Evolutionary conservation across 2,329 filamentous ascomycete genomes (phyloP), one percentile per base, ranked within the genome.

Genomic region (Ophiocordyceps camponoti-saundersi): DNA sequence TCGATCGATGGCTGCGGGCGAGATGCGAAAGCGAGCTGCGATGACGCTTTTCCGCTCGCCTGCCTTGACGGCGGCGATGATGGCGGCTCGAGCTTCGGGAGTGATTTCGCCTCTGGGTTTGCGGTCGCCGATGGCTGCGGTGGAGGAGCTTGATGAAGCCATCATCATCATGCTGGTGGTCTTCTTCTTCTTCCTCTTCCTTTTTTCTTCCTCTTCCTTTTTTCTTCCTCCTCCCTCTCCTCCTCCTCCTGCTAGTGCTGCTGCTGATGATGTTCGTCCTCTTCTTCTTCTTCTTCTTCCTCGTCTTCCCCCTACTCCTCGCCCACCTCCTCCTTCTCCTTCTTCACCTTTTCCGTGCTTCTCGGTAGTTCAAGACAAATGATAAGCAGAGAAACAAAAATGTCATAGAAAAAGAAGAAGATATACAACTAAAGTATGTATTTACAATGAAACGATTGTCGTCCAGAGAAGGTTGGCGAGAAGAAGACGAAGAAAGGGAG

Each of bases 11-110:
- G 46, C 42, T 30, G 46, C 46, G 7, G n/a, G 12, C 6, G 46
- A 47, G 34, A 47, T 45, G 42, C 42, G 42, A 15, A 47, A 47
- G 34, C 42, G 46, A 26, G 34, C 8, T 3, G 46, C 46, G 10
- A 47, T 34, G 43, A 29, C 23, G 34, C 36, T 40, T 36, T 42
- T 47, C 29, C 41, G 30, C 26, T 47, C 46, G 23, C 46, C 46
- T n/a, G 46, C 46, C 36, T 47, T 36, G 13, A 47, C 43, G 11
- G 46, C 46, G 3, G 43, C 46, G 42, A 45, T 44, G 42, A 47
- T 47, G 43, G 42, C 46, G 34, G 43, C 46, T 16, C 46, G 46
- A 15, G 36, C 42, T 26, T 47, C 46, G 23, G 39, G 10, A 12
- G 34, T 47, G 36, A 45, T 47, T 39, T 44, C 46, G 18, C 43